Evolutionary conservation across 2,329 filamentous ascomycete species (phyloP).

Genomic region (Diaporthe sp.): DNA sequence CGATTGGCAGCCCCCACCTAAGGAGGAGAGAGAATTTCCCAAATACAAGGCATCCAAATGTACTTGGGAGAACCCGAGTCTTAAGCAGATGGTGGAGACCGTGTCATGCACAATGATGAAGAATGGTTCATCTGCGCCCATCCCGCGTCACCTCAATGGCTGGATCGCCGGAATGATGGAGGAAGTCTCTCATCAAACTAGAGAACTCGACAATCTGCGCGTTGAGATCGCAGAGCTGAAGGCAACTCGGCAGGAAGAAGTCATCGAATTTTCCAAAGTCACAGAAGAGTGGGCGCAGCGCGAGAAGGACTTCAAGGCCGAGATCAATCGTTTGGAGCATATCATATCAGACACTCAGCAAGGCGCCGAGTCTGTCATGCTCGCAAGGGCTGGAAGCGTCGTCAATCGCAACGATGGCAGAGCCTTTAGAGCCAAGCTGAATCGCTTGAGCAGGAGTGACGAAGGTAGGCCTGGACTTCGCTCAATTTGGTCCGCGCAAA

Average conservation of each 20-base stretch:
- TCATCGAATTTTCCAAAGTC: conserved; percentile 30
- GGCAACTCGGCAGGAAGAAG: conserved; percentile 32
- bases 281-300: conserved; percentile 36
- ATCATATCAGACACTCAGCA: conserved; percentile 38
- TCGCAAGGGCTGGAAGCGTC: conserved; percentile 37
- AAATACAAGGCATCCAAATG: conserved; percentile 27
- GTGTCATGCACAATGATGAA: conserved; percentile 37
- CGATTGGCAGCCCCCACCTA: background rate
- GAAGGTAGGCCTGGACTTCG: conserved; percentile 22
- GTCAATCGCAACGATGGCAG: conserved; percentile 33
- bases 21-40: background rate
- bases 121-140: conserved; percentile 39
- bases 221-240: conserved; percentile 5
- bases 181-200: conserved; percentile 33
- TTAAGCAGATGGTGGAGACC: conserved; percentile 42
- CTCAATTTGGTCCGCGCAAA: no score
- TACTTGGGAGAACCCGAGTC: conserved; percentile 41
- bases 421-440: conserved; percentile 29
- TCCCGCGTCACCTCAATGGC: conserved; percentile 42
- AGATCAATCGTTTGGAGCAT: conserved; percentile 41
- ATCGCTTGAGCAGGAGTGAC: conserved; percentile 35
- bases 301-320: conserved; percentile 38
- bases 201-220: conserved; percentile 8
- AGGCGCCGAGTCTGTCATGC: conserved; percentile 36
- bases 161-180: conserved; percentile 39